Percentiles rank a stretch among this genome's conserved stretches.
These are phyloP conservation scores for Coelastrella sp. DNA, from an alignment of 139 green algal species.

Conservation along the genomic window DNA sequence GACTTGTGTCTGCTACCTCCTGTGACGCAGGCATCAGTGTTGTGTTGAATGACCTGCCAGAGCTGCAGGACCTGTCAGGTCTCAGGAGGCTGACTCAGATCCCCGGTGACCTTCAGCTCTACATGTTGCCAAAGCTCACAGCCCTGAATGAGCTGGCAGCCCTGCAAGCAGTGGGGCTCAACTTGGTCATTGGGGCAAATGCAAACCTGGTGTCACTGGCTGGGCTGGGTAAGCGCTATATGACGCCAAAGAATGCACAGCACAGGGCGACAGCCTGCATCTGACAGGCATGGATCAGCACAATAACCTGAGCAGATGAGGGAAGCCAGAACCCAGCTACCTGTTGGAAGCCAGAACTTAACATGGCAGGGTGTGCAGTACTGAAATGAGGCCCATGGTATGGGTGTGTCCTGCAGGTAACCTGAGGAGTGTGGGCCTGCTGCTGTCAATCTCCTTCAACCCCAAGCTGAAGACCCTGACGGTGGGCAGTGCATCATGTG, in stretches of 20 bases:
- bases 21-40: slow-evolving; percentile 25
- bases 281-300: background rate
- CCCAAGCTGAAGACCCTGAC: background rate
- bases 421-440: slow-evolving; percentile 8
- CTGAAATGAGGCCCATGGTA: too few species aligned
- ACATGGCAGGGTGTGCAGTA: background rate
- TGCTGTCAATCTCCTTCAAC: slow-evolving; percentile 41
- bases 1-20: background rate
- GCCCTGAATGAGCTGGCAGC: background rate
- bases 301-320: too few species aligned
- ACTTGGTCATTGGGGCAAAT: slow-evolving; percentile 20
- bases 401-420: slow-evolving; percentile 18
- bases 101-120: slow-evolving; percentile 36
- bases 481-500: background rate
- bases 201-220: background rate
- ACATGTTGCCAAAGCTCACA: background rate
- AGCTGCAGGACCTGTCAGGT: slow-evolving; percentile 21
- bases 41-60: background rate
- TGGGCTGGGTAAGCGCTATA: slow-evolving; percentile 25
- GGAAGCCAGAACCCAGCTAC: too few species aligned
- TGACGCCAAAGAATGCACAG: background rate
- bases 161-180: slow-evolving; percentile 27
- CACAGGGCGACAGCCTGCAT: background rate
- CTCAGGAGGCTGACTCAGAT: background rate
- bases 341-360: too few species aligned